Base-by-base conservation (phyloP, 2,329 filamentous ascomycete species). In the Calonectria hawksworthii region DNA sequence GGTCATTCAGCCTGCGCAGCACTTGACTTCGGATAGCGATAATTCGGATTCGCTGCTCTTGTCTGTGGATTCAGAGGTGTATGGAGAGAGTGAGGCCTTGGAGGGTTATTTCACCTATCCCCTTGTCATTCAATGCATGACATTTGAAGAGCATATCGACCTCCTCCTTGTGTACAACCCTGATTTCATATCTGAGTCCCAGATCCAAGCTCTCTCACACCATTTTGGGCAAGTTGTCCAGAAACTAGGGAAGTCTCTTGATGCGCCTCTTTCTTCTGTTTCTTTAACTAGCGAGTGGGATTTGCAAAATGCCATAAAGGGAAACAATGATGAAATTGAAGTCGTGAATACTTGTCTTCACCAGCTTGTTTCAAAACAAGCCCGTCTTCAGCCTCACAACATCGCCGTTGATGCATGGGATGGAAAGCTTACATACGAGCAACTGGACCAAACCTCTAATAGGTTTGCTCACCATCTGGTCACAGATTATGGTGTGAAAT, bases 371-470 rank as follows among this genome's bases (percentile, higher is more conserved):
- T 63, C 56, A 21, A 63, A 77, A 1, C 70, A 69, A 0, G 77
- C 66, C 47, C 32, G 65, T 26, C 4, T 26, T 38, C 5, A 67
- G 75, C 18, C 77, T 73, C 2, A 50, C 67, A 16, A 54, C 52
- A 8, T 75, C 52, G 82, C 81, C 1, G 50, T 83, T 1, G 69
- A 38, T 28, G 76, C 82, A 0, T 83, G 82, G 80, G 81, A 83
- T 47, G 79, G 77, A 3, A 21, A 78, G 1, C 54, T 82, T 9
- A 81, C 80, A 0, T 83, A 80, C 23, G 32, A 23, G 1, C 63
- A 78, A 11, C 52, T 80, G 10, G 67, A 77, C 8, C 23, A n/a
- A 2, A n/a, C 71, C 4, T n/a, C 79, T 0, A 70, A 36, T 7
- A 10, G 11, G 6, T 28, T 80, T 14, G 73, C 74, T 2, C 32